Evolutionary conservation across 768 basidiomycete species (phyloP).

Genomic region (Tulasnella sp.): DNA sequence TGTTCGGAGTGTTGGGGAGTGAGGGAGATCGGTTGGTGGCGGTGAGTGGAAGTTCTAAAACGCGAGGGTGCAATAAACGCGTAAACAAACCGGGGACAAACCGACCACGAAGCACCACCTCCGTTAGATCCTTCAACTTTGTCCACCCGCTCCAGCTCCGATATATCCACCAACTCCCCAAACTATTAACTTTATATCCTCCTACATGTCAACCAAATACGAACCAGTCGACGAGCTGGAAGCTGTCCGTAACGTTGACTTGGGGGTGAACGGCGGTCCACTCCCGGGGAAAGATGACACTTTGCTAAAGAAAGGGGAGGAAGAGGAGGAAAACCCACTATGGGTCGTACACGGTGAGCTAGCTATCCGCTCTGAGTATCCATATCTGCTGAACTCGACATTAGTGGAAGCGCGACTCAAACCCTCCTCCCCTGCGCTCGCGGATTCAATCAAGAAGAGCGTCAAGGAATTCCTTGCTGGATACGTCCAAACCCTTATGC

Average conservation of each 20-base stretch:
- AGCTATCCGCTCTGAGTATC: neutral
- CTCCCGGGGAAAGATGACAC: neutral
- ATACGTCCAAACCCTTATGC: slow-evolving; percentile 57
- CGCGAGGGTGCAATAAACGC: neutral
- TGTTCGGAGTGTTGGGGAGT: neutral
- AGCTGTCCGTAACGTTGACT: neutral
- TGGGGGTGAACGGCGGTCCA: neutral
- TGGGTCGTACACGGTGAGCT: slow-evolving; percentile 66
- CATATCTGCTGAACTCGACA: neutral
- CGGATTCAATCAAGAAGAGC: slow-evolving; percentile 66
- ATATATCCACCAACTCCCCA: neutral
- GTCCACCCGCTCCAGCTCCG: neutral
- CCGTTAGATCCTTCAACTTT: neutral
- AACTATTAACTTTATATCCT: neutral
- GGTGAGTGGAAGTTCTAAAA: neutral
- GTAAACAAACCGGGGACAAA: neutral
- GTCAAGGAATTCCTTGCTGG: slow-evolving; percentile 53
- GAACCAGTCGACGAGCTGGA: neutral
- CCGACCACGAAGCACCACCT: slow-evolving; percentile 4
- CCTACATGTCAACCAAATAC: neutral
- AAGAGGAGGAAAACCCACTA: slow-evolving; percentile 16
- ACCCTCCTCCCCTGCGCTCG: slow-evolving; percentile 61
- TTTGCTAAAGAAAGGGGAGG: neutral
- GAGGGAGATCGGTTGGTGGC: neutral
- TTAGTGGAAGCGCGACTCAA: slow-evolving; percentile 81